Evolutionary conservation across 805 yeast species (phyloP).

Genomic region (Nakazawaea wyomingensis): DNA sequence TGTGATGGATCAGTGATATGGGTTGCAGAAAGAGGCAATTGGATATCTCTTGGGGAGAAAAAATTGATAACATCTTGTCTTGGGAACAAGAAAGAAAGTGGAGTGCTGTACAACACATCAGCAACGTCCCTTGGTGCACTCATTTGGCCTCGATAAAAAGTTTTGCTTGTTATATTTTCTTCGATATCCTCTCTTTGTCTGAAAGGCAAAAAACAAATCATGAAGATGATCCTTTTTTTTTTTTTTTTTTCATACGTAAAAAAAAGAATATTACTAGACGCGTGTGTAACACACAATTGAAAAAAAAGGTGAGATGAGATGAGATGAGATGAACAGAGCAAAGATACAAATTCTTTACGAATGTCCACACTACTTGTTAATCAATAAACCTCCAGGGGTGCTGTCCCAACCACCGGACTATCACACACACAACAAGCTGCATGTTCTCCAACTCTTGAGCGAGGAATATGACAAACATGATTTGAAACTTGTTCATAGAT

Average conservation of each 20-base stretch:
- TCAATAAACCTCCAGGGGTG: slow-evolving; percentile 33
- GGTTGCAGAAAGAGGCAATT: slow-evolving; percentile 13
- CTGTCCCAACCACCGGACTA: slow-evolving; percentile 27
- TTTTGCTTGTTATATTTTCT: too few species aligned
- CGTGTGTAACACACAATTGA: background rate
- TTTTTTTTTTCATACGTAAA: background rate
- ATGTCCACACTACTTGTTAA: slow-evolving; percentile 21
- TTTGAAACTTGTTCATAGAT: slow-evolving; percentile 30
- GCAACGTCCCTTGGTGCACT: slow-evolving; percentile 15
- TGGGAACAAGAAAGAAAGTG: slow-evolving; percentile 34
- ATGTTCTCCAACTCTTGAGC: slow-evolving; percentile 8
- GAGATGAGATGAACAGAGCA: background rate
- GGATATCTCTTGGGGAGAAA: slow-evolving; percentile 22
- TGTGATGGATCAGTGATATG: slow-evolving; percentile 5
- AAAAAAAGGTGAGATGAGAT: background rate
- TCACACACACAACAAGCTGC: slow-evolving; percentile 11
- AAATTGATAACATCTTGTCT: slow-evolving; percentile 28
- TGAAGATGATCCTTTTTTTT: slow-evolving; percentile 2
- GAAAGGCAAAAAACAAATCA: too few species aligned
- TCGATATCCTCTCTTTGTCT: background rate
- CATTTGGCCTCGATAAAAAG: background rate
- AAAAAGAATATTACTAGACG: background rate
- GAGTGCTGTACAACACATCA: slow-evolving; percentile 22
- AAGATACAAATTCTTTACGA: slow-evolving; percentile 12
- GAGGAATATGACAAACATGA: slow-evolving; percentile 4